Evolutionary conservation across 129 eudicot species (phyloP).

Genomic region (Flaveria sonorensis): DNA sequence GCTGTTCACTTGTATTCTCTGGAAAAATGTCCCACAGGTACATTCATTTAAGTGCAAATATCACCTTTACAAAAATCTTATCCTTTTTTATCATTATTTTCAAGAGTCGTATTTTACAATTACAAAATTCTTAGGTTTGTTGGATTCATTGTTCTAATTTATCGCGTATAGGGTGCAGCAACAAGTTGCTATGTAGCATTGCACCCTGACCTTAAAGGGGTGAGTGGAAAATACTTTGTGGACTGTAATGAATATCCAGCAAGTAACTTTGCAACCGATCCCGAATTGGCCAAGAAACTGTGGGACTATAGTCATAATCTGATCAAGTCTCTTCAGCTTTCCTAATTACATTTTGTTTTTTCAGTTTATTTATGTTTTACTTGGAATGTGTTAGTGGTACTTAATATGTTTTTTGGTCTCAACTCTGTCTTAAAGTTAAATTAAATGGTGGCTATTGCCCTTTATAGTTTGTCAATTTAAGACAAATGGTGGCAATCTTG

Average conservation of each 20-base stretch:
- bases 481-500: not conserved
- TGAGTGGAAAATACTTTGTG: conserved; percentile 67
- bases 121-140: not conserved
- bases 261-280: conserved; percentile 55
- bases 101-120: not conserved
- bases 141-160: not conserved
- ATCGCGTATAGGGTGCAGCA: conserved; percentile 76
- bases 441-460: not conserved
- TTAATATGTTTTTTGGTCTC: conserved; percentile 5
- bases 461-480: not conserved
- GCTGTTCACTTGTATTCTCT: conserved; percentile 53
- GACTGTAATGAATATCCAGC: conserved; percentile 82
- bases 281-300: conserved; percentile 61
- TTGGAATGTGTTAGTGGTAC: not conserved
- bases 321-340: conserved; percentile 44
- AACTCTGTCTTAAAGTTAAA: not conserved
- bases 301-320: conserved; percentile 89
- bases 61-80: not conserved
- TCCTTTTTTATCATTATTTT: not conserved
- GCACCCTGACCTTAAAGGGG: conserved; percentile 76
- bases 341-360: not conserved
- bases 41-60: not conserved
- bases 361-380: conserved; percentile 14
- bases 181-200: conserved; percentile 91
- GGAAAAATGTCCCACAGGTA: conserved; percentile 98